Evolutionary conservation across 2,329 filamentous ascomycete genomes (phyloP).

Genomic region (Thermoascus crustaceus): DNA sequence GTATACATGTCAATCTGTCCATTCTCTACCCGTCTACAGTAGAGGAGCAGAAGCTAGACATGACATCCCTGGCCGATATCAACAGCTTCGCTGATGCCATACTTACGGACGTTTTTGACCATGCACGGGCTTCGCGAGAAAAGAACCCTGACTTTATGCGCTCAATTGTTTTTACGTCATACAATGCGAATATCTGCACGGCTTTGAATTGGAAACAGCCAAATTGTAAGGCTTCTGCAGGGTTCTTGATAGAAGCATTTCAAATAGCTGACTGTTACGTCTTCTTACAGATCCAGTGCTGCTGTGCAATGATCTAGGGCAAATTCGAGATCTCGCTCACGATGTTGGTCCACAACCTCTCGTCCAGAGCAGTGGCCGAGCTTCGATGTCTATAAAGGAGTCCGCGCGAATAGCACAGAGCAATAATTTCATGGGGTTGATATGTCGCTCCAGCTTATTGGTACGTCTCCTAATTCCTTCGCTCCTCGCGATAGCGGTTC

Average conservation of each 20-base stretch:
- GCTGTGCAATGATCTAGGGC: constrained; percentile 82
- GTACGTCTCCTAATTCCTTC: constrained; percentile 45
- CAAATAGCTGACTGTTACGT: constrained; percentile 8
- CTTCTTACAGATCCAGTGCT: constrained; percentile 65
- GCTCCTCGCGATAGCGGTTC: constrained; percentile 1
- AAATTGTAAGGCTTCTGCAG: constrained; percentile 60
- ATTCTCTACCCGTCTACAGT: constrained; percentile 72
- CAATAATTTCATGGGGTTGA: constrained; percentile 97
- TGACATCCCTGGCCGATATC: constrained; percentile 71
- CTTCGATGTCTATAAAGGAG: constrained; percentile 84
- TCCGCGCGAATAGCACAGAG: constrained; percentile 84
- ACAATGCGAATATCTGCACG: constrained; percentile 82
- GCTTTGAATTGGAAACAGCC: constrained; percentile 99
- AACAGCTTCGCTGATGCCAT: constrained; percentile 81
- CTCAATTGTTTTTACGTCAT: constrained; percentile 89
- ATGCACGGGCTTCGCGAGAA: constrained; percentile 63
- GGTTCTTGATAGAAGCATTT: neutral
- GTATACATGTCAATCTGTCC: constrained; percentile 86
- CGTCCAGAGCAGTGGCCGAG: constrained; percentile 56
- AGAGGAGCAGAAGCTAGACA: constrained; percentile 61
- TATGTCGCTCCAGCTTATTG: constrained; percentile 79
- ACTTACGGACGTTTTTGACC: constrained; percentile 79
- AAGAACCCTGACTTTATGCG: constrained; percentile 64
- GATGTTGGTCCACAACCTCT: constrained; percentile 33
- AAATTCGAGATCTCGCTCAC: constrained; percentile 32